These are phyloP conservation scores for Erodium texanum DNA, from an alignment of 441 rosid species.

Conservation along the genomic window DNA sequence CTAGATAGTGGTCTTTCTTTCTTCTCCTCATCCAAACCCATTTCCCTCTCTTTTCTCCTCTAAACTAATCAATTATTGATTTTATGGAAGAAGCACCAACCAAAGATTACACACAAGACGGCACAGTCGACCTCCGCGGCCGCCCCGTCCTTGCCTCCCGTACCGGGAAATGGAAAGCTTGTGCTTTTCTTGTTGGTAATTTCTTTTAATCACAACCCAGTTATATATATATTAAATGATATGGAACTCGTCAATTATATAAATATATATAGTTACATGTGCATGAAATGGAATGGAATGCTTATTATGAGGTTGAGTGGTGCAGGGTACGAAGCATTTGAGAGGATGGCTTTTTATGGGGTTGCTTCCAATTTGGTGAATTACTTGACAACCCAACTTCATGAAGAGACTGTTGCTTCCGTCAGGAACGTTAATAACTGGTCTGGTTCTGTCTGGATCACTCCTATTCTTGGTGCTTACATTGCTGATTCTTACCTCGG, in stretches of 20 bases:
- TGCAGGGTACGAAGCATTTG: slow-evolving; percentile 65
- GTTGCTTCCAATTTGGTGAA: slow-evolving; percentile 55
- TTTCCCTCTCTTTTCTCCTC: no score
- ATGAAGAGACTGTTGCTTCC: slow-evolving; percentile 55
- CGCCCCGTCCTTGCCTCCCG: slow-evolving; percentile 9
- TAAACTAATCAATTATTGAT: background rate
- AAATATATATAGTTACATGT: background rate
- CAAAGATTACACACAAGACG: slow-evolving; percentile 15
- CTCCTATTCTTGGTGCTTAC: slow-evolving; percentile 70
- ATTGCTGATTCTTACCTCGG: slow-evolving; percentile 72
- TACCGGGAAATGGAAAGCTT: slow-evolving; percentile 12
- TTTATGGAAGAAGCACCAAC: background rate
- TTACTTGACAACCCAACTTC: slow-evolving; percentile 50
- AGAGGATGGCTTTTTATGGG: slow-evolving; percentile 66
- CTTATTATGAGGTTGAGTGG: background rate
- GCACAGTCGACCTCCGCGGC: slow-evolving; percentile 16
- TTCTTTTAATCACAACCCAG: no score
- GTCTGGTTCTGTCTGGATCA: slow-evolving; percentile 68
- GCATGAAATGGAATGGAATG: background rate
- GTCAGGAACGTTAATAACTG: slow-evolving; percentile 68
- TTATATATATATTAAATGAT: no score
- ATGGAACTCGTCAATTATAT: no score
- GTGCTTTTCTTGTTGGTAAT: slow-evolving; percentile 13
- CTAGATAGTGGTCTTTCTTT: no score
- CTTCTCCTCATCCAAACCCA: no score